Base-by-base conservation (phyloP, 306 rosid genomes). In the Glycine tomentella region DNA sequence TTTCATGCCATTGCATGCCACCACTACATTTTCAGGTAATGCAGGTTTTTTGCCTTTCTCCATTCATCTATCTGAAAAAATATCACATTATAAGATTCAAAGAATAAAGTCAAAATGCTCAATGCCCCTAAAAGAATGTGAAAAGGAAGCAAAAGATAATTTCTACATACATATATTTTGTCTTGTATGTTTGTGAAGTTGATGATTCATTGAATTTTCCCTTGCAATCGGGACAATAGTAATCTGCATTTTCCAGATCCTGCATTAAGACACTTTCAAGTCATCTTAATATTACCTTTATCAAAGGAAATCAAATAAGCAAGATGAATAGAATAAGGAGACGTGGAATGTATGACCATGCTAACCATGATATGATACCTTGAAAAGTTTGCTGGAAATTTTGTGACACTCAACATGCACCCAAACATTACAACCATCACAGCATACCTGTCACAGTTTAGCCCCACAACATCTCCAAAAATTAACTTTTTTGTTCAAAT, bases 391-490 rank as follows among this genome's bases (percentile, higher is more conserved):
- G 83, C 86, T 58, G 48, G 97, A 86, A 74, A 90, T 95, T 74
- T 93, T 89, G 76, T 84, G 97, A 56, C 99, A 95, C 75, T 95
- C 95, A 2, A 92, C 97, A 83, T 95, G 99, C 81, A 95, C 99
- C 99, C 99, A 95, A 65, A 95, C 97, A 53, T 93, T 88, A 84
- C 99, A 93, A 80, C 95, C 90, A 89, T 95, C 99, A 63, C 99
- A 95, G 63, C 95, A 88, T 70, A 95, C 99, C 99, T 95, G 61
- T 57, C 80, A 87, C 55, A 57, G 69, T 57, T 75, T 64, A 80
- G 72, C 75, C 66, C 52, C 80, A 80, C 58, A 87, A 76, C 12
- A 68, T 65, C 65, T 68, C 74, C 86, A 79, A 84, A 64, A 13
- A 55, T 69, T 74, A 64, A 78, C 13, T 63, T 45, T 40, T 77